These are phyloP conservation scores for Hirsutella minnesotensis DNA, from an alignment of 2,329 filamentous ascomycete genomes.

Conservation along the genomic window DNA sequence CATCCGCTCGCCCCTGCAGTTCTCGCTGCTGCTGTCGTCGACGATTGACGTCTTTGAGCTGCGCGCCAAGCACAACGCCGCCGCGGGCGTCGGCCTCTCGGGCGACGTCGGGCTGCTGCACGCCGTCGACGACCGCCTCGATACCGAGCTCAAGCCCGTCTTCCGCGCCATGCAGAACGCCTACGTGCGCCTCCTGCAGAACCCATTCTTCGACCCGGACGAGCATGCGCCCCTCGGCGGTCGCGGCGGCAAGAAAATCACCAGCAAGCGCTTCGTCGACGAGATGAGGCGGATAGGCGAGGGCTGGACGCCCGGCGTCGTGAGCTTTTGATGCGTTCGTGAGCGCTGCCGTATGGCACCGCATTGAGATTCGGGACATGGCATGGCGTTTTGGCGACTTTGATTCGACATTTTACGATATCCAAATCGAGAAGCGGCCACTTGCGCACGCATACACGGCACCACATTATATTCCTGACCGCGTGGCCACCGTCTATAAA, in stretches of 20 bases:
- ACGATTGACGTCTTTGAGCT: constrained; percentile 91
- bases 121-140: constrained; percentile 83
- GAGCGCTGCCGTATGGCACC: neutral
- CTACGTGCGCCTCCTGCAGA: constrained; percentile 79
- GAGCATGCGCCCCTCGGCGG: constrained; percentile 55
- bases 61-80: constrained; percentile 58
- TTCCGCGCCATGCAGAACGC: constrained; percentile 89
- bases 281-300: constrained; percentile 83
- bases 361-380: neutral
- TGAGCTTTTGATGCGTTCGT: constrained; percentile 39
- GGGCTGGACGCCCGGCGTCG: constrained; percentile 65
- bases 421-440: neutral
- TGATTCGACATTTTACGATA: constrained; percentile 4
- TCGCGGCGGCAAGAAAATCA: constrained; percentile 56
- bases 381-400: neutral
- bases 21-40: constrained; percentile 80
- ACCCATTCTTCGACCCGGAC: constrained; percentile 90
- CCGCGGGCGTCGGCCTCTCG: constrained; percentile 39
- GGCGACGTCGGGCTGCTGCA: constrained; percentile 89
- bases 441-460: neutral
- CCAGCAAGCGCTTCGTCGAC: constrained; percentile 65
- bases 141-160: constrained; percentile 80
- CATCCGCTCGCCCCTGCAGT: constrained; percentile 68
- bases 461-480: neutral
- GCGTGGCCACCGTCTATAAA: neutral